Percentiles rank a stretch among this genome's conserved stretches.
Evolutionary conservation across 192 early-diverging fungal species (phyloP).

Genomic region (Spinellus fusiger): DNA sequence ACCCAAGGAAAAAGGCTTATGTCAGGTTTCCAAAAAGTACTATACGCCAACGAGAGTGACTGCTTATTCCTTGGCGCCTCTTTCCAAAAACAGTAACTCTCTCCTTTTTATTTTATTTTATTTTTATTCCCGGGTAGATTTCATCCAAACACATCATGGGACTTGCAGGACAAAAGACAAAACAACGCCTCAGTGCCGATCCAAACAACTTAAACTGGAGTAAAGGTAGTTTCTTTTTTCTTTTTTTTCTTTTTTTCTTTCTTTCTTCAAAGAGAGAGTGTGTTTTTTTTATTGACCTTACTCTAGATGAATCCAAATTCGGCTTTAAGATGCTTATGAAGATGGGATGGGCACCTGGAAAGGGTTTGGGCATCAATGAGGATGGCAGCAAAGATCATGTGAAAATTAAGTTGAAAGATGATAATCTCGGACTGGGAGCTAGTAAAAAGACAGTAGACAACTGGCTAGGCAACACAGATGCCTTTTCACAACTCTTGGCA

Average conservation of each 20-base stretch:
- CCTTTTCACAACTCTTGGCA: constrained; percentile 74
- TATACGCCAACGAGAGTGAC: too few relatives aligned
- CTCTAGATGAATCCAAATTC: constrained; percentile 65
- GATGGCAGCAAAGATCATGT: constrained; percentile 81
- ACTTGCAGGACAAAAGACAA: constrained; percentile 57
- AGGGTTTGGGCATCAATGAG: constrained; percentile 85
- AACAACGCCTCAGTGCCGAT: constrained; percentile 80
- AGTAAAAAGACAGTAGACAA: constrained; percentile 82
- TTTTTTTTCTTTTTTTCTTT: too few relatives aligned
- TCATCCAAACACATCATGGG: constrained; percentile 51
- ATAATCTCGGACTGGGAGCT: constrained; percentile 88
- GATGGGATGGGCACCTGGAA: constrained; percentile 95
- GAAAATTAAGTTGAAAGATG: constrained; percentile 79
- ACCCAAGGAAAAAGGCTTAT: too few relatives aligned
- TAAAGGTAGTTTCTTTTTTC: constrained; percentile 69
- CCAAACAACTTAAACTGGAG: constrained; percentile 92
- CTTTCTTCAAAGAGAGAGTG: neutral
- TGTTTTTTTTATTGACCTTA: neutral
- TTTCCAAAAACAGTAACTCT: neutral
- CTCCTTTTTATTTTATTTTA: neutral
- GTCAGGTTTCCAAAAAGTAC: too few relatives aligned
- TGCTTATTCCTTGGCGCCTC: too few relatives aligned
- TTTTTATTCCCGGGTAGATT: neutral
- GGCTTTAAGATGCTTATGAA: constrained; percentile 89
- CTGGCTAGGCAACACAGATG: constrained; percentile 91